phyloP scores from a whole-genome alignment of 179 eudicot genomes.

The Beta lomatogona region DNA sequence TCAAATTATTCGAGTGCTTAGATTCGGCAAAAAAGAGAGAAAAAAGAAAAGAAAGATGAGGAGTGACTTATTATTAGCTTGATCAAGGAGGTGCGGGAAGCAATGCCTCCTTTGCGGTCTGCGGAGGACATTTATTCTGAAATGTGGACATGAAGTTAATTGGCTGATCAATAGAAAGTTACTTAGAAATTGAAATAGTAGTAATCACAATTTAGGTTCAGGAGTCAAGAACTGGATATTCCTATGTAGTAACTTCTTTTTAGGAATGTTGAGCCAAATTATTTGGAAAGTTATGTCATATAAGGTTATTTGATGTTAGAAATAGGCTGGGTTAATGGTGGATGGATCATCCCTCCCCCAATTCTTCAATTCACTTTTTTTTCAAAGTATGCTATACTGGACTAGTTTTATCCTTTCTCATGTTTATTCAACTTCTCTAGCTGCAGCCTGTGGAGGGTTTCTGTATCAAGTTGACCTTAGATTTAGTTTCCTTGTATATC shows the following conservation, averaged over 20 bases:
- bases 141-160: background rate
- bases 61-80: no score
- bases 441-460: background rate
- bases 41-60: no score
- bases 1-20: background rate
- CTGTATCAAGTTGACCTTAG: background rate
- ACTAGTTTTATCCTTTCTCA: background rate
- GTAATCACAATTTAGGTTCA: background rate
- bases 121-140: background rate
- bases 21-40: background rate
- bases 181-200: background rate
- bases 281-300: background rate
- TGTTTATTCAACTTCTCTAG: background rate
- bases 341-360: background rate
- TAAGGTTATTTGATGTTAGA: background rate
- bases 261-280: background rate
- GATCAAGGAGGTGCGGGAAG: no score
- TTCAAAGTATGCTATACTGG: background rate
- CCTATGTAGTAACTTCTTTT: background rate
- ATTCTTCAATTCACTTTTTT: background rate
- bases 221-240: background rate
- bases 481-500: background rate
- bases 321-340: background rate
- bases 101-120: background rate
- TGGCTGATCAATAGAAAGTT: background rate